A percentile compares a stretch with the other conserved stretches of the same genome.
Evolutionary conservation across 179 eudicot species (phyloP).

Genomic region (Carnegiea gigantea): DNA sequence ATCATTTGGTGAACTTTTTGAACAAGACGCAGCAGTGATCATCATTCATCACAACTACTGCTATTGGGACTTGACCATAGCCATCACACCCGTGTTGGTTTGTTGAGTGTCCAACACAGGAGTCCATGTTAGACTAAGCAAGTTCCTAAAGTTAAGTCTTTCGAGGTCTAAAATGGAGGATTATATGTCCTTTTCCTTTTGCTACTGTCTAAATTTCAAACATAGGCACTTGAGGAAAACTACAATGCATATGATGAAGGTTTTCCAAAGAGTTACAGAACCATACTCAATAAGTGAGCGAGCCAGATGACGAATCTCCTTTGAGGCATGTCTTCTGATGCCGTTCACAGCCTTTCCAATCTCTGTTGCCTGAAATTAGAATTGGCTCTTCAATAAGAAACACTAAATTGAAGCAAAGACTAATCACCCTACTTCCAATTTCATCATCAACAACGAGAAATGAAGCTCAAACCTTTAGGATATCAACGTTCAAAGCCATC

Average conservation of each 20-base stretch:
- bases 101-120: no score
- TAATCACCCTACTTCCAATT: not conserved
- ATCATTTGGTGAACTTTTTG: no score
- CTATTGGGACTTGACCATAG: not conserved
- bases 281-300: slow-evolving; percentile 62
- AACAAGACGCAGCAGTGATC: no score
- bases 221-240: not conserved
- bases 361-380: slow-evolving; percentile 58
- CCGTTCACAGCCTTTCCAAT: slow-evolving; percentile 71
- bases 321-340: slow-evolving; percentile 50
- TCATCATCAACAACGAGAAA: slow-evolving; percentile 13
- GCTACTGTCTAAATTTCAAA: no score
- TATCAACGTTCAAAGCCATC: slow-evolving; percentile 73
- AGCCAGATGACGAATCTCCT: slow-evolving; percentile 53
- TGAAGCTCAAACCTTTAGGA: slow-evolving; percentile 55
- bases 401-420: slow-evolving; percentile 2
- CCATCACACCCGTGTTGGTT: no score
- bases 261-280: slow-evolving; percentile 16
- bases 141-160: no score
- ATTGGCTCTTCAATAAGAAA: not conserved
- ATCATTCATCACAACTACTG: not conserved
- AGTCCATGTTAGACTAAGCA: no score
- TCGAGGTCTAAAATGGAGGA: no score
- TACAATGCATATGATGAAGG: not conserved
- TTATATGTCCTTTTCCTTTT: no score